Percentiles rank a stretch among this genome's conserved stretches.
Conservation (phyloP, 1,139 yeast genomes). For the Debaryomyces udenii region DNA sequence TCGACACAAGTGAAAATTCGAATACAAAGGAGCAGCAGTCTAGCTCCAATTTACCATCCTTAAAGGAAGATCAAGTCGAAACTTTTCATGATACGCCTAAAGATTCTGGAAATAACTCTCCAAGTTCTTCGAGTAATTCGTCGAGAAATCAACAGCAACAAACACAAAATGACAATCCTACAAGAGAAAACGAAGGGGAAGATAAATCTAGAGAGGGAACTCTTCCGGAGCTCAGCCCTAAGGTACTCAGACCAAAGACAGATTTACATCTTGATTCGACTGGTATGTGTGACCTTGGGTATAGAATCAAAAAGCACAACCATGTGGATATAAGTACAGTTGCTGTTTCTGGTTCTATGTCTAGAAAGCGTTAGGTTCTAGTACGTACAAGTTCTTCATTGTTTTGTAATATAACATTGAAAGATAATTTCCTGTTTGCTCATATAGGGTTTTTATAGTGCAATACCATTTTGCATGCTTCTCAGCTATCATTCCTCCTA, state of each 20-base stretch:
- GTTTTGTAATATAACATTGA: background rate
- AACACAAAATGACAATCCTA: background rate
- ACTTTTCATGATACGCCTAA: constrained; percentile 1
- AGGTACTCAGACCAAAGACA: constrained; percentile 14
- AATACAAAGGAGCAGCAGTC: constrained; percentile 4
- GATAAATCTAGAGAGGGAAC: constrained; percentile 1
- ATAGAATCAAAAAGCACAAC: constrained; percentile 47
- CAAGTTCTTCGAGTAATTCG: background rate
- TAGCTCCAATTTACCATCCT: constrained; percentile 21
- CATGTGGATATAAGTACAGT: constrained; percentile 44
- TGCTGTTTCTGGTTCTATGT: constrained; percentile 30
- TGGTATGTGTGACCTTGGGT: constrained; percentile 49
- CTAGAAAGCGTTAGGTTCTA: constrained; percentile 20
- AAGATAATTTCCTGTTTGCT: background rate
- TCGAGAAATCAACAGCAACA: background rate
- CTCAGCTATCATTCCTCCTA: no score
- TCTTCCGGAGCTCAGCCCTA: constrained; percentile 1
- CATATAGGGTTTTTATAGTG: background rate
- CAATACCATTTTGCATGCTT: no score
- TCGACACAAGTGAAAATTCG: constrained; percentile 2
- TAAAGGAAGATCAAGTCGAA: constrained; percentile 22
- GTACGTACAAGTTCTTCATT: background rate
- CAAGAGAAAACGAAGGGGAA: background rate
- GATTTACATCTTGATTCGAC: constrained; percentile 30
- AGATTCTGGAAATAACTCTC: background rate